A percentile compares a stretch with the other conserved stretches of the same genome.
Conservation (phyloP, 345 rosid species). For the Brassica rapa region DNA sequence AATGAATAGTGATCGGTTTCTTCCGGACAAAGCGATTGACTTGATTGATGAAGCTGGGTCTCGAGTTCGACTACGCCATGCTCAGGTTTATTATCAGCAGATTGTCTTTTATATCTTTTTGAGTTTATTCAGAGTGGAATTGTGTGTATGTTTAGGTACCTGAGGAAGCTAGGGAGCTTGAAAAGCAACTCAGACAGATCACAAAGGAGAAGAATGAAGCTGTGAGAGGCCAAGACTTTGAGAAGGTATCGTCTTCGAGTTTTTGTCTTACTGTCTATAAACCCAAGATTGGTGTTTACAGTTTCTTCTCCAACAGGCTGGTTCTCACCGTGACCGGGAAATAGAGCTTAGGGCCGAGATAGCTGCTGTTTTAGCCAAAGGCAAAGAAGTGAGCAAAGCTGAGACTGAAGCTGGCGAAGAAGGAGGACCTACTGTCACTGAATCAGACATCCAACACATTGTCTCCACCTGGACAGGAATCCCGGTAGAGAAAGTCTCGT, state of each 20-base stretch:
- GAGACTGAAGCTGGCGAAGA: conserved; percentile 87
- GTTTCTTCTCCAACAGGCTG: conserved; percentile 62
- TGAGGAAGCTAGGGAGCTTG: conserved; percentile 97
- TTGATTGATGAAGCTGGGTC: conserved; percentile 99
- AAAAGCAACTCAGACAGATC: conserved; percentile 89
- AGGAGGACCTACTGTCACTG: conserved; percentile 79
- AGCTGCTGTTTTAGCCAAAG: conserved; percentile 72
- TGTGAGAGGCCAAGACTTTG: conserved; percentile 91
- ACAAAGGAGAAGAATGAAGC: conserved; percentile 97
- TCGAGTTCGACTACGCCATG: conserved; percentile 94
- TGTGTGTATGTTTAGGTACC: conserved; percentile 61
- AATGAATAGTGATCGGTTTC: conserved; percentile 80
- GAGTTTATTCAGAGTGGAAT: conserved; percentile 20
- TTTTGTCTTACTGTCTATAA: not conserved
- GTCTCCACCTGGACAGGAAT: conserved; percentile 97
- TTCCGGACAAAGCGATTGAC: conserved; percentile 98
- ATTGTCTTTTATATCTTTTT: not conserved
- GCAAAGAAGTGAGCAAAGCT: conserved; percentile 94
- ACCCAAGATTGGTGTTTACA: not conserved
- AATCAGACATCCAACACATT: conserved; percentile 90
- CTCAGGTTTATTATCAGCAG: conserved; percentile 53
- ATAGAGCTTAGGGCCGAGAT: conserved; percentile 96
- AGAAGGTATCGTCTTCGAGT: conserved; percentile 58
- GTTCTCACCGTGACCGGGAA: conserved; percentile 88
- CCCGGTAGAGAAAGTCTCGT: conserved; percentile 97